A percentile compares a stretch with the other conserved stretches of the same genome.
phyloP scores from a whole-genome alignment of 208 protist genomes.

The Trypanosoma grayi region DNA sequence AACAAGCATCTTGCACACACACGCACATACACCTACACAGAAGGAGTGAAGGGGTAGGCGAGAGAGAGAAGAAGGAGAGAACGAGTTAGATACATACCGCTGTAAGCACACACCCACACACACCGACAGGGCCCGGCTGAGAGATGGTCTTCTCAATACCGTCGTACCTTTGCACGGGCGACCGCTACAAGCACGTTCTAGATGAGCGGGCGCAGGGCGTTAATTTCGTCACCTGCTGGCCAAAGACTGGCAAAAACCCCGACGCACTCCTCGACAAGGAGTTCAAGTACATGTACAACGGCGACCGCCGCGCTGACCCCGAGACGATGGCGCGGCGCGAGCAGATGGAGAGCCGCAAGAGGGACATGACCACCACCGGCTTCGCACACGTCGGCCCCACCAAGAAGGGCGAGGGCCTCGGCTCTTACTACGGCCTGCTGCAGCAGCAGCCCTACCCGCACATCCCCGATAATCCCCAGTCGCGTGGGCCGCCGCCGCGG shows the following conservation, averaged over 20 bases:
- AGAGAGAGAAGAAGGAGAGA: too few relatives aligned
- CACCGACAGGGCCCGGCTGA: not conserved
- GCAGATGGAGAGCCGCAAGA: conserved; percentile 54
- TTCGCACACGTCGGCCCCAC: conserved; percentile 62
- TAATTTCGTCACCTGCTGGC: conserved; percentile 60
- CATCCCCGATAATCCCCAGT: conserved; percentile 49
- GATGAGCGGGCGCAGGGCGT: conserved; percentile 64
- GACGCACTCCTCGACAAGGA: conserved; percentile 86
- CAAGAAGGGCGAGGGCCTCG: conserved; percentile 53
- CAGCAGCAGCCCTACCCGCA: conserved; percentile 50
- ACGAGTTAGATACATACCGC: too few relatives aligned
- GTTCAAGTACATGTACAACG: conserved; percentile 82
- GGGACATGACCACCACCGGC: conserved; percentile 74
- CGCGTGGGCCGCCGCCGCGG: conserved; percentile 34
- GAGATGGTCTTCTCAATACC: conserved; percentile 89
- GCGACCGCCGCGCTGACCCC: conserved; percentile 69
- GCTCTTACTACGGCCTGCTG: conserved; percentile 86
- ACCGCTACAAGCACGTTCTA: conserved; percentile 56
- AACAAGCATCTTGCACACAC: too few relatives aligned
- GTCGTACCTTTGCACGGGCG: conserved; percentile 75
- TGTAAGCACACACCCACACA: too few relatives aligned
- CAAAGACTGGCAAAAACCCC: conserved; percentile 77
- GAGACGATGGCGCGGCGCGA: conserved; percentile 55
- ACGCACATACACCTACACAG: too few relatives aligned
- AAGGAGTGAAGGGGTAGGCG: too few relatives aligned